Percentiles rank a stretch among this genome's conserved stretches.
Conservation (phyloP, 2,329 filamentous ascomycete species). For the Fusarium vanettenii region DNA sequence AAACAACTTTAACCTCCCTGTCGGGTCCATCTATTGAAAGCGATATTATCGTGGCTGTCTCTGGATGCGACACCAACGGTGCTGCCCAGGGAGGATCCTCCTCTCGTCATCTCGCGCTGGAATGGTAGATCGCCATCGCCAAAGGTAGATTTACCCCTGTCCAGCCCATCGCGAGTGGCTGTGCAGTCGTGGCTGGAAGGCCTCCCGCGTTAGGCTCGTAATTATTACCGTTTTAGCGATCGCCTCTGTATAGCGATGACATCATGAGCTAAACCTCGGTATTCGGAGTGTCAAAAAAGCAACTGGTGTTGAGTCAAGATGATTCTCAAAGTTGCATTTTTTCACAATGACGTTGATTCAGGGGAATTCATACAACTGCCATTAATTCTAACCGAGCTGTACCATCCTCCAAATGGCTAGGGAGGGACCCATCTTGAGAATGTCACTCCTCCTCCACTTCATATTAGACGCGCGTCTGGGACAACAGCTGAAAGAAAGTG, state of each 20-base stretch:
- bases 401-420: neutral
- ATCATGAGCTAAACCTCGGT: neutral
- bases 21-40: neutral
- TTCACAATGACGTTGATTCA: neutral
- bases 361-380: neutral
- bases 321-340: neutral
- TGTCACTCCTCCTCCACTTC: neutral
- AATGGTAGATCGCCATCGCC: neutral
- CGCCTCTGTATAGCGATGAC: neutral
- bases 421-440: neutral
- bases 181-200: neutral
- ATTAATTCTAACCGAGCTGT: neutral
- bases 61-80: neutral
- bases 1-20: conserved; percentile 21
- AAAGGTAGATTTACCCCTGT: neutral
- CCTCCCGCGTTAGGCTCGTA: neutral
- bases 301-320: neutral
- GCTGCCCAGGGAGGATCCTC: neutral
- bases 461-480: neutral
- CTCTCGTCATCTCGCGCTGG: neutral
- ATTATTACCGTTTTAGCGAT: neutral
- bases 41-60: neutral
- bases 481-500: neutral
- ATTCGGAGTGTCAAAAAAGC: neutral
- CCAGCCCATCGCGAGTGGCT: neutral